Conservation (phyloP, 176 grass and related monocot species). For the Secale cereale region DNA sequence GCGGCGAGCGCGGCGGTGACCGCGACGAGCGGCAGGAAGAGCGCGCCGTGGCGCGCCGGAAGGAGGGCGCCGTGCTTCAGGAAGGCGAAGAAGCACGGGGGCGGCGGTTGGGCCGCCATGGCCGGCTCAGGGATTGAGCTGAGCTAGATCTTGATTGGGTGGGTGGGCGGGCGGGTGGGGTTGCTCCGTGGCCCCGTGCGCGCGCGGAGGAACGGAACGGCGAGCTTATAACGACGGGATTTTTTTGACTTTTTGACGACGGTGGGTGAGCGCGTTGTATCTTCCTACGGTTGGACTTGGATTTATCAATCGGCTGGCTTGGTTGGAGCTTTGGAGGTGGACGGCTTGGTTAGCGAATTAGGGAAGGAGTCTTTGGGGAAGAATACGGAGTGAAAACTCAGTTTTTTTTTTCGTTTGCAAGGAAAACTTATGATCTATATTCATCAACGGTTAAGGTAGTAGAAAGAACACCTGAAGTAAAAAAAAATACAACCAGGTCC, state of each 20-base stretch:
- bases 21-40: constrained; percentile 36
- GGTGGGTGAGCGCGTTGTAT: not conserved
- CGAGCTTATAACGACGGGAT: not conserved
- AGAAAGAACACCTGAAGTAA: too few species aligned
- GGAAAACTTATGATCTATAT: too few species aligned
- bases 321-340: too few species aligned
- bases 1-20: constrained; percentile 28
- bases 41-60: not conserved
- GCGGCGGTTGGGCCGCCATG: constrained; percentile 22
- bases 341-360: too few species aligned
- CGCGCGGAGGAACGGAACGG: not conserved
- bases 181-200: not conserved
- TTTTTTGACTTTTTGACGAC: not conserved
- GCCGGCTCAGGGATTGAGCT: not conserved
- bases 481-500: too few species aligned
- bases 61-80: constrained; percentile 36
- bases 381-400: too few species aligned
- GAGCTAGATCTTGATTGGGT: not conserved
- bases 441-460: too few species aligned
- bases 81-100: constrained; percentile 25
- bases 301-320: too few species aligned
- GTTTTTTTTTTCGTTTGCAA: too few species aligned
- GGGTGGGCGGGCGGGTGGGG: not conserved
- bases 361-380: too few species aligned
- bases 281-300: too few species aligned